A percentile compares a stretch with the other conserved stretches of the same genome.
phyloP scores from a whole-genome alignment of 345 rosid species.

The Odontarrhena argentea region DNA sequence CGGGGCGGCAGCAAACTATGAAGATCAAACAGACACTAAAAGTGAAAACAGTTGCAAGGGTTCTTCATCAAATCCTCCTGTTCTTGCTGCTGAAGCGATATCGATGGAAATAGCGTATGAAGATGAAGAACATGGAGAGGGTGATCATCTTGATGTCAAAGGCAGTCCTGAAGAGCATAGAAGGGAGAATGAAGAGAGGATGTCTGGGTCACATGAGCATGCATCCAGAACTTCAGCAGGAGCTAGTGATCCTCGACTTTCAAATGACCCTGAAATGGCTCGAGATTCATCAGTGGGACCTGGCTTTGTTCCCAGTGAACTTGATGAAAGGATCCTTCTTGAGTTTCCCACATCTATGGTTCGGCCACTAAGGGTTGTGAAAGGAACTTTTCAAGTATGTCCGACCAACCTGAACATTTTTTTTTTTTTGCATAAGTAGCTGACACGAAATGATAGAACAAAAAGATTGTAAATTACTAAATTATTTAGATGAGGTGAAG shows the following conservation, averaged over 20 bases:
- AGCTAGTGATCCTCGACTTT: conserved; percentile 53
- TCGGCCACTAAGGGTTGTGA: conserved; percentile 78
- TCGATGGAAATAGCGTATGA: conserved; percentile 70
- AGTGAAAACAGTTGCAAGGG: conserved; percentile 50
- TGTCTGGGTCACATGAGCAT: conserved; percentile 55
- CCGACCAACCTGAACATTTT: conserved; percentile 30
- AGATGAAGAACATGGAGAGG: conserved; percentile 78
- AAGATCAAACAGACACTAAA: conserved; percentile 56
- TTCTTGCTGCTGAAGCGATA: conserved; percentile 87
- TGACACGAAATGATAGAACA: conserved; percentile 6
- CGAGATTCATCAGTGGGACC: conserved; percentile 66
- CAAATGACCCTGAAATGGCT: conserved; percentile 52
- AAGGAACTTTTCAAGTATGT: conserved; percentile 93
- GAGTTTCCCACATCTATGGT: conserved; percentile 97
- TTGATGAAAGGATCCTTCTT: conserved; percentile 86
- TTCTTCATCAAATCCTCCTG: conserved; percentile 63
- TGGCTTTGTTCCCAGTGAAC: conserved; percentile 89
- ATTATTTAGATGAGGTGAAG: conserved; percentile 21
- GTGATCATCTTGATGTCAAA: conserved; percentile 58
- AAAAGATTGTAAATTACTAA: conserved; percentile 11
- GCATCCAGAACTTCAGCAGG: conserved; percentile 51
- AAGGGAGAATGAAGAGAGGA: conserved; percentile 50
- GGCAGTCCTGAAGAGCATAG: conserved; percentile 46
- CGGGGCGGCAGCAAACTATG: conserved; percentile 92
- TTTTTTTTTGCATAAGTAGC: conserved; percentile 11